Evolutionary conservation across 1,139 yeast genomes (phyloP), one percentile per base, ranked within the genome.

Genomic region (Candida albicans): DNA sequence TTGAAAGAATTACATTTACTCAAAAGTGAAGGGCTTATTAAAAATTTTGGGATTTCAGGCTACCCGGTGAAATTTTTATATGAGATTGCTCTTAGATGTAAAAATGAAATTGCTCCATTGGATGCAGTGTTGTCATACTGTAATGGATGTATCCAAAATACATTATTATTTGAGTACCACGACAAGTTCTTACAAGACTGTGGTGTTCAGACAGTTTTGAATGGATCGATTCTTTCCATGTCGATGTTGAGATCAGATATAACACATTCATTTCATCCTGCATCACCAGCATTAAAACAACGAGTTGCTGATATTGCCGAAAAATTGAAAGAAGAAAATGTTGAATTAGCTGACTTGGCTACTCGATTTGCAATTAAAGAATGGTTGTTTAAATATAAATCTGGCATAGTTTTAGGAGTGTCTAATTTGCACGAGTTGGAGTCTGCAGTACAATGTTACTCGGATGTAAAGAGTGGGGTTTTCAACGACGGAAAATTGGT

Each of bases 211-310:
- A 64, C 72, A 48, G 63, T 91, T 18, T 64, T 84, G 59, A 88
- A 87, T 58, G 97, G 95, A 1, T 87, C 96, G 0, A 90, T 95
- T 35, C 70, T 91, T 50, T 82, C 93, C 47, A 91, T 91, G 98
- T 87, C 96, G 2, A 64, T 91, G 46, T 69, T 91, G 45, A 75
- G 96, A 49, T 76, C 85, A 0, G 81, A 73, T 24, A 68, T 73
- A 24, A 87, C 96, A 1, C 86, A 79, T 51, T 57, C 73, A 1
- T 91, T 90, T 73, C 98, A 91, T 58, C 97, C 97, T 0, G 95
- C 89, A 1, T 64, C 83, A 0, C 54, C 62, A n/a, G 76, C 61
- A n/a, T 68, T 91, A 51, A 82, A 78, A 50, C 62, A 66, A 1
- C 69, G 69, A n/a, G 85, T 86, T 6, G 62, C 68, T 15, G 62